Evolutionary conservation across 1,139 yeast species (phyloP).

Genomic region (Meyerozyma athensensis): DNA sequence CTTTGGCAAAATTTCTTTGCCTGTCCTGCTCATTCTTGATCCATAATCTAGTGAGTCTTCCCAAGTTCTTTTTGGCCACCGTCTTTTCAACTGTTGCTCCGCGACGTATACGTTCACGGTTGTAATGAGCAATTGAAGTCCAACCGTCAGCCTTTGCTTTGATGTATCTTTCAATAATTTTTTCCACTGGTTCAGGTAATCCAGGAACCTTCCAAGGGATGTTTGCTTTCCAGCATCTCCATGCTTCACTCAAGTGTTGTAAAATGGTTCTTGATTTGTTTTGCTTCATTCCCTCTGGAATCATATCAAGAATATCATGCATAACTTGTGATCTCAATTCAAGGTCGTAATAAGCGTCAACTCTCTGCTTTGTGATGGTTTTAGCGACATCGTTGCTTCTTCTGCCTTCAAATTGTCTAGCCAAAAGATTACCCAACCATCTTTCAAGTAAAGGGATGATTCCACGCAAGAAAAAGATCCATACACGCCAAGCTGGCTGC

Average conservation of each 20-base stretch:
- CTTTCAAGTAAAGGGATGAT: conserved; percentile 88
- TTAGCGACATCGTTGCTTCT: conserved; percentile 88
- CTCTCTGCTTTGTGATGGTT: conserved; percentile 91
- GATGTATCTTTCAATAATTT: conserved; percentile 81
- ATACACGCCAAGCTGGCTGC: conserved; percentile 99
- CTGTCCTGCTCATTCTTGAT: conserved; percentile 87
- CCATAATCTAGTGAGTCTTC: conserved; percentile 89
- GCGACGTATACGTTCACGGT: conserved; percentile 79
- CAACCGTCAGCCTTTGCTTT: conserved; percentile 97
- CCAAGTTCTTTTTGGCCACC: conserved; percentile 87
- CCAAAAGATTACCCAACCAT: conserved; percentile 88
- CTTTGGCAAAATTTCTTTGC: conserved; percentile 72
- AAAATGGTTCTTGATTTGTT: conserved; percentile 81
- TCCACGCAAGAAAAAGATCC: conserved; percentile 91
- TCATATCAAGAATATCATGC: conserved; percentile 95
- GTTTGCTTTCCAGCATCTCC: conserved; percentile 99
- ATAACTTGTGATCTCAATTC: conserved; percentile 92
- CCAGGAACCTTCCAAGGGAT: conserved; percentile 99
- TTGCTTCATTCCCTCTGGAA: conserved; percentile 90
- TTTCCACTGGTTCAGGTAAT: conserved; percentile 83
- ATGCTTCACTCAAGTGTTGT: conserved; percentile 95
- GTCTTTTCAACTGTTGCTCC: conserved; percentile 94
- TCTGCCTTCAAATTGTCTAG: conserved; percentile 96
- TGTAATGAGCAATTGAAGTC: conserved; percentile 90
- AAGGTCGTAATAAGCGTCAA: conserved; percentile 90